These are phyloP conservation scores for Colletotrichum lentis DNA, from an alignment of 2,329 filamentous ascomycete genomes.

Conservation along the genomic window DNA sequence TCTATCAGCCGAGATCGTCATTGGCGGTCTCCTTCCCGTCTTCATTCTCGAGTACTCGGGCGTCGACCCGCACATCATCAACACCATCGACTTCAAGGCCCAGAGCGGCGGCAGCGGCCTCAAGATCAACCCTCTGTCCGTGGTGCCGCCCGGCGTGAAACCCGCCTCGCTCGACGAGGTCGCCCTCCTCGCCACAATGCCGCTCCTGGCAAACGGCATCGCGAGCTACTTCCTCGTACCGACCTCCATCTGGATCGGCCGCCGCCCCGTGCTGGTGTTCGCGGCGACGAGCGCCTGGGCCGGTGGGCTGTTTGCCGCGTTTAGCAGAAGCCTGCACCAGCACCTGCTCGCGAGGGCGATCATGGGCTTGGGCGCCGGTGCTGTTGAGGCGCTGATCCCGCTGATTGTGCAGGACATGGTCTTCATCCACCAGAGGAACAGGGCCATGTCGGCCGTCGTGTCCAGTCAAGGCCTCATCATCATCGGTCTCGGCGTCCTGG, in stretches of 20 bases:
- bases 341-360: conserved; percentile 47
- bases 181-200: conserved; percentile 46
- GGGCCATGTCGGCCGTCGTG: conserved; percentile 46
- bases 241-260: conserved; percentile 48
- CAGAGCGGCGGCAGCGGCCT: conserved; percentile 40
- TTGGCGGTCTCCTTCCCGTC: conserved; percentile 46
- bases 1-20: conserved; percentile 42
- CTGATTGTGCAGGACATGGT: conserved; percentile 51
- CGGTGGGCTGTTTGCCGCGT: conserved; percentile 48
- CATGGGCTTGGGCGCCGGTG: conserved; percentile 48
- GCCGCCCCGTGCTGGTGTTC: conserved; percentile 48
- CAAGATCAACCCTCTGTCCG: conserved; percentile 41
- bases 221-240: conserved; percentile 49
- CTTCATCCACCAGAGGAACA: conserved; percentile 50
- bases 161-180: conserved; percentile 45
- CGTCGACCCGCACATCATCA: conserved; percentile 43
- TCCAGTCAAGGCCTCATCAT: conserved; percentile 45
- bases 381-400: conserved; percentile 48
- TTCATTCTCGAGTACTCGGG: conserved; percentile 48
- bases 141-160: conserved; percentile 39
- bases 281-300: conserved; percentile 46
- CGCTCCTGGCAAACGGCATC: conserved; percentile 47
- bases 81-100: conserved; percentile 38
- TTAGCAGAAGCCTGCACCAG: conserved; percentile 43
- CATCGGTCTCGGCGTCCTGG: conserved; percentile 43